These are phyloP conservation scores for Cercospora beticola DNA, from an alignment of 2,329 filamentous ascomycete species.

Conservation along the genomic window DNA sequence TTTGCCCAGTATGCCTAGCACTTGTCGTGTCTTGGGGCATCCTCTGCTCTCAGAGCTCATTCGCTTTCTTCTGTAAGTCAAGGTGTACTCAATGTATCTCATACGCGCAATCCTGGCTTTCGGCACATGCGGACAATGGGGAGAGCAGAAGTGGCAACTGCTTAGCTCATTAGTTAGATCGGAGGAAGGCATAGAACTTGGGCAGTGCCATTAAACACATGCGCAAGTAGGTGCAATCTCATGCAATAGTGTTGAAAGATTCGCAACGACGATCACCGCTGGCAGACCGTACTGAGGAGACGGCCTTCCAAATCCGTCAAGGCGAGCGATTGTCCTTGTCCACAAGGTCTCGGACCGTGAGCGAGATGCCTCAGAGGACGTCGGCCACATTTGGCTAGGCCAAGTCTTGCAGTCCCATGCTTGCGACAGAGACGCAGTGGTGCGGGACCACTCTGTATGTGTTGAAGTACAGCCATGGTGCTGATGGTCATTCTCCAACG, in stretches of 20 bases:
- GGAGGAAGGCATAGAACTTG: background rate
- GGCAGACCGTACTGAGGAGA: background rate
- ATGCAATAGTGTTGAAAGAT: background rate
- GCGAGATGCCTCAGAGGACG: background rate
- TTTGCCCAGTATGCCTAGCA: background rate
- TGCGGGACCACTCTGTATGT: background rate
- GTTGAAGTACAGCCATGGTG: background rate
- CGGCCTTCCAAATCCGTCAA: background rate
- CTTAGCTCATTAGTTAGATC: background rate
- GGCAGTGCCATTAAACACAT: background rate
- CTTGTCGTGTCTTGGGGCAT: background rate
- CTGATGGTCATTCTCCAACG: background rate
- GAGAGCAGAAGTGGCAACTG: background rate
- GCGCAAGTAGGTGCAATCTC: background rate
- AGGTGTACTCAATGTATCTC: background rate
- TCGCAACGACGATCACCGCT: background rate
- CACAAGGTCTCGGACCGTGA: background rate
- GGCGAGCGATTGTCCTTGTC: background rate
- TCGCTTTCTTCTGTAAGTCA: background rate
- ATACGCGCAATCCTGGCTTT: background rate
- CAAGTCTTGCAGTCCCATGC: background rate
- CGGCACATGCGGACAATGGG: background rate
- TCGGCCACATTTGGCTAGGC: background rate
- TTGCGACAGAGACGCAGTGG: background rate
- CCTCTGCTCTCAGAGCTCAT: background rate